phyloP scores from a whole-genome alignment of 2,329 filamentous ascomycete genomes.

The Colletotrichum acutatum region DNA sequence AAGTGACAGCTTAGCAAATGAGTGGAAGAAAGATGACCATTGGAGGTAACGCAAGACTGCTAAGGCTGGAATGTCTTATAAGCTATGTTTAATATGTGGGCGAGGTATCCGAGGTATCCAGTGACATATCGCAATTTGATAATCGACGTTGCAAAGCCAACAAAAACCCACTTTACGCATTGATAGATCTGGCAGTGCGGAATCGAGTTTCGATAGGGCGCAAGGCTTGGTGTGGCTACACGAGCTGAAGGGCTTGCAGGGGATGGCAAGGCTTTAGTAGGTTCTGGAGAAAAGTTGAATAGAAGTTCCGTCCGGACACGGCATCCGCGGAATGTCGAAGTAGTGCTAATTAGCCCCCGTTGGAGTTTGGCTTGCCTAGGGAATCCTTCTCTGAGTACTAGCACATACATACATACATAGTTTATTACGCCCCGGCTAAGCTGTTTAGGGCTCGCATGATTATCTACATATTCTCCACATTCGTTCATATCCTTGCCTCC shows the following conservation, averaged over 20 bases:
- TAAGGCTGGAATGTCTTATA: neutral
- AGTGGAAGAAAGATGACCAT: neutral
- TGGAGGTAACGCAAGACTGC: neutral
- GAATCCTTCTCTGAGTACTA: neutral
- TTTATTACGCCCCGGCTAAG: too few relatives aligned
- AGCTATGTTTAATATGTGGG: neutral
- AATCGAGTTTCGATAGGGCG: neutral
- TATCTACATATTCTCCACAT: too few relatives aligned
- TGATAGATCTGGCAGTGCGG: neutral
- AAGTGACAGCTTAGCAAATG: neutral
- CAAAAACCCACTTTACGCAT: neutral
- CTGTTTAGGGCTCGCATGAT: too few relatives aligned
- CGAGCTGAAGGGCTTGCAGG: neutral
- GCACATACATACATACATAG: too few relatives aligned
- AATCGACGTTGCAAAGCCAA: neutral
- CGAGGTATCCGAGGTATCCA: neutral
- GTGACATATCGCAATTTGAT: neutral
- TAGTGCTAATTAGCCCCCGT: constrained; percentile 11
- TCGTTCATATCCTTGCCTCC: too few relatives aligned
- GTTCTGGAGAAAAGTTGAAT: neutral
- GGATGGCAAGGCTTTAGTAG: neutral
- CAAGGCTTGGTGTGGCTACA: constrained; percentile 12
- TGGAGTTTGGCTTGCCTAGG: neutral
- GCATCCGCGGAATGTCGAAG: neutral
- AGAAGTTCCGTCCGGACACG: neutral